phyloP scores from a whole-genome alignment of 2,329 filamentous ascomycete genomes.

The Pleochaeta shiraiana region DNA sequence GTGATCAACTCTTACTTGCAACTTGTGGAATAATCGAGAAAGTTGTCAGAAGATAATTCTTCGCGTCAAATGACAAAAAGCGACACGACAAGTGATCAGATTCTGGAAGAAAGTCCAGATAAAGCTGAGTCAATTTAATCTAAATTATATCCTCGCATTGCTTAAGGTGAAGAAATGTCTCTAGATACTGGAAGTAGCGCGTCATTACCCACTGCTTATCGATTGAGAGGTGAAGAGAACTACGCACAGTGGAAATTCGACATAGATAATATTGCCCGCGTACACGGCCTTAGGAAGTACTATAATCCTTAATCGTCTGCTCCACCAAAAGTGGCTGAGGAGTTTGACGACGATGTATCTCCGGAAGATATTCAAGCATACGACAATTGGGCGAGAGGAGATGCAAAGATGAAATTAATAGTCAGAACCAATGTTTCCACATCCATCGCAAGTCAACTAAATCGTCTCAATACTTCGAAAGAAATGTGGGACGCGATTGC shows the following conservation, averaged over 20 bases:
- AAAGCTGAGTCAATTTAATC: background rate
- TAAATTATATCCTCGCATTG: background rate
- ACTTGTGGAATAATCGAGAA: background rate
- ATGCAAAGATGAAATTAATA: background rate
- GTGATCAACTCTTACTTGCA: background rate
- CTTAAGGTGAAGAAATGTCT: conserved; percentile 1
- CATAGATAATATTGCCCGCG: background rate
- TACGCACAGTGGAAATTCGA: background rate
- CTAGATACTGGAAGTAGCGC: background rate
- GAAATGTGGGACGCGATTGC: too few relatives aligned
- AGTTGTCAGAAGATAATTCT: too few relatives aligned
- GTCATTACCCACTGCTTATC: background rate
- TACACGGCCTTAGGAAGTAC: background rate
- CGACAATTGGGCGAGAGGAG: background rate
- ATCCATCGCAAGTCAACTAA: background rate
- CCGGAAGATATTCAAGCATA: background rate
- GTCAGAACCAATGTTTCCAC: background rate
- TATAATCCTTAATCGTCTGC: too few relatives aligned
- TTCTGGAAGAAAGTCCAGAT: background rate
- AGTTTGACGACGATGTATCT: background rate
- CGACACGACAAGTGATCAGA: background rate
- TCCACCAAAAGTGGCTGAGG: too few relatives aligned
- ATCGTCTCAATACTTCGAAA: background rate
- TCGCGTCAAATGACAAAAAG: background rate
- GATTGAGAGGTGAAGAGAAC: conserved; percentile 1